Conservation (phyloP, 2,329 filamentous ascomycete genomes). For the Thelonectria blattea region DNA sequence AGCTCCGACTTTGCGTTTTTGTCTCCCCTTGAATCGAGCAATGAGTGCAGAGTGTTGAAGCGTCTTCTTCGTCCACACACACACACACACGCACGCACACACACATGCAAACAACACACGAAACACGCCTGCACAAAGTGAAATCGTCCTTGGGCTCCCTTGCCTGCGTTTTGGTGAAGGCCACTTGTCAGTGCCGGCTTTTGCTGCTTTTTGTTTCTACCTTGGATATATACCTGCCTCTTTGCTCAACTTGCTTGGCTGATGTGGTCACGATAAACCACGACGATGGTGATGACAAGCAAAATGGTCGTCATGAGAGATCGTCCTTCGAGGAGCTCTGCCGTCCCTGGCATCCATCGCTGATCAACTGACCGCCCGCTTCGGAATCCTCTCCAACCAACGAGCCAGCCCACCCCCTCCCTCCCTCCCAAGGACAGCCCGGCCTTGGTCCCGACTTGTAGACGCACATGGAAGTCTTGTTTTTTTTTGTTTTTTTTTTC, state of each 20-base stretch:
- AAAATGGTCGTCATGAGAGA: background rate
- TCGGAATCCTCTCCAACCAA: constrained; percentile 19
- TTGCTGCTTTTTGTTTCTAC: constrained; percentile 33
- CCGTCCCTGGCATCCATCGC: constrained; percentile 25
- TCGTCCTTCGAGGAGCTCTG: constrained; percentile 24
- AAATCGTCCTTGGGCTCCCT: background rate
- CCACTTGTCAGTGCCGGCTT: constrained; percentile 33
- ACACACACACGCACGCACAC: background rate
- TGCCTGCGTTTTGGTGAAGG: constrained; percentile 15
- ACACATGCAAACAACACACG: background rate
- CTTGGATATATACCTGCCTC: constrained; percentile 18
- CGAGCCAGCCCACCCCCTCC: constrained; percentile 19
- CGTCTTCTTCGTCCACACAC: background rate
- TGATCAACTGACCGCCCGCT: constrained; percentile 21
- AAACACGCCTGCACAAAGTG: background rate
- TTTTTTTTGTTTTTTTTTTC: constrained; percentile 13
- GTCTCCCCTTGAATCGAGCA: constrained; percentile 20
- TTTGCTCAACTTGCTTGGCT: constrained; percentile 27
- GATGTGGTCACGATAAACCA: constrained; percentile 13
- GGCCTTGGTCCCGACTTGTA: constrained; percentile 22
- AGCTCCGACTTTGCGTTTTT: constrained; percentile 15
- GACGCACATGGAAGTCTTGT: constrained; percentile 24
- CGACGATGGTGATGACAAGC: too few species aligned
- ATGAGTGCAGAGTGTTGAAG: background rate
- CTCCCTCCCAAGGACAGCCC: constrained; percentile 17